Percentiles rank a stretch among this genome's conserved stretches.
Conservation (phyloP, 2,329 filamentous ascomycete species). For the Rachicladosporium sp. region DNA sequence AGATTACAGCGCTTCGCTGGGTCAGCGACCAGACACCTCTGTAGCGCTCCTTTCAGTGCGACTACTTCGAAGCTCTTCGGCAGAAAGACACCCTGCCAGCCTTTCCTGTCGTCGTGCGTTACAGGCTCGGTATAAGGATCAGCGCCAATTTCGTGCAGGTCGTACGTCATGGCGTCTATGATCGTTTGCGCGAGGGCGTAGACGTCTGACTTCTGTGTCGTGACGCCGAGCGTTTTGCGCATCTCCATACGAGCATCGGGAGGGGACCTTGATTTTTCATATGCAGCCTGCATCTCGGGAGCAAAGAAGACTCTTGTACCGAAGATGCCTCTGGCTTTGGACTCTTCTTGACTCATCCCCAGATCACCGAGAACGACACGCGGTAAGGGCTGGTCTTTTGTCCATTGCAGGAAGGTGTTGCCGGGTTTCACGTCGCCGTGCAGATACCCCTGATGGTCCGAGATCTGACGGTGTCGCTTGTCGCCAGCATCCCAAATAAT, state of each 20-base stretch:
- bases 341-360: conserved; percentile 6
- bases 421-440: conserved; percentile 16
- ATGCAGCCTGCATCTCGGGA: conserved; percentile 3
- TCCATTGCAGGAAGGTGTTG: conserved; percentile 15
- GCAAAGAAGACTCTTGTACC: conserved; percentile 10
- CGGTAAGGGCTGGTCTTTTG: conserved; percentile 6
- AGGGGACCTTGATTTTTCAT: background rate
- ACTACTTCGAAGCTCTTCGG: background rate
- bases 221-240: background rate
- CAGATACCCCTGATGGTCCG: conserved; percentile 6
- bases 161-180: conserved; percentile 9
- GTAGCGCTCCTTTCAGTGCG: background rate
- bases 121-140: conserved; percentile 1
- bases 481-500: conserved; percentile 3
- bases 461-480: conserved; percentile 2
- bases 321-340: conserved; percentile 1
- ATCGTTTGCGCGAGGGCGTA: conserved; percentile 15
- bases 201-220: conserved; percentile 13
- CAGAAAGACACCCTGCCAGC: too few relatives aligned
- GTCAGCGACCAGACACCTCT: background rate
- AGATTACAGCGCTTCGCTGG: background rate
- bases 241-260: background rate
- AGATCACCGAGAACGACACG: conserved; percentile 16
- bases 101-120: too few relatives aligned
- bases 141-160: background rate